Conservation (phyloP, 495 filamentous ascomycete genomes). For the Xylaria longipes region DNA sequence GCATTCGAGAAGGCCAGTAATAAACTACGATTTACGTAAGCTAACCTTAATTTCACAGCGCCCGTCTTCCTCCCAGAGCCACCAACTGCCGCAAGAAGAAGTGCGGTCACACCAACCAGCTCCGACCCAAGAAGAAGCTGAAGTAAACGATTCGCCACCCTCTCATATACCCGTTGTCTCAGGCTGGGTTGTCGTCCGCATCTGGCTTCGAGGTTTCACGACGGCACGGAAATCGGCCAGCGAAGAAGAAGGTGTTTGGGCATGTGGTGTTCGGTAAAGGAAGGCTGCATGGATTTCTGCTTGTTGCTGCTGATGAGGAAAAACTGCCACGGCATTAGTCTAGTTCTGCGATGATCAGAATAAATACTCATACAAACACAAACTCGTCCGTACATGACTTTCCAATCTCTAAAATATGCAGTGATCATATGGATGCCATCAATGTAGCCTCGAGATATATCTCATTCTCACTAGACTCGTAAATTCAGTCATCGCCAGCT, state of each 20-base stretch:
- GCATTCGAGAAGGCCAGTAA: background rate
- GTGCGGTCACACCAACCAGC: slow-evolving; percentile 99
- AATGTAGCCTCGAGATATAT: background rate
- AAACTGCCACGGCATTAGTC: slow-evolving; percentile 25
- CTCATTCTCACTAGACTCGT: no score
- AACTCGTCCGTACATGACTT: background rate
- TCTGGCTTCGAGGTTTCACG: slow-evolving; percentile 15
- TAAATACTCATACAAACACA: slow-evolving; percentile 21
- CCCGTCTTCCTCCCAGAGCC: slow-evolving; percentile 95
- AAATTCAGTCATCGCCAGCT: background rate
- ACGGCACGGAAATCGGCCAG: slow-evolving; percentile 4
- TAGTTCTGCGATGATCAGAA: slow-evolving; percentile 24
- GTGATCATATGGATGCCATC: background rate
- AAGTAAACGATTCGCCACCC: slow-evolving; percentile 70
- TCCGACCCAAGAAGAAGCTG: slow-evolving; percentile 99
- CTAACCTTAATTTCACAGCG: slow-evolving; percentile 54
- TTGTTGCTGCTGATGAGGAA: slow-evolving; percentile 20
- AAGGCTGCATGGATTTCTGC: slow-evolving; percentile 25
- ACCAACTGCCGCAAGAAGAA: slow-evolving; percentile 99
- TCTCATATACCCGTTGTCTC: slow-evolving; percentile 14
- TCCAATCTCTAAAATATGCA: background rate
- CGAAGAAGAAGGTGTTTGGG: slow-evolving; percentile 14
- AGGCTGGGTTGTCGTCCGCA: background rate
- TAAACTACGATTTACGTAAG: background rate
- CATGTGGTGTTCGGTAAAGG: slow-evolving; percentile 27